Conservation (phyloP, 768 basidiomycete species). For the Tricholoma bakamatsutake region DNA sequence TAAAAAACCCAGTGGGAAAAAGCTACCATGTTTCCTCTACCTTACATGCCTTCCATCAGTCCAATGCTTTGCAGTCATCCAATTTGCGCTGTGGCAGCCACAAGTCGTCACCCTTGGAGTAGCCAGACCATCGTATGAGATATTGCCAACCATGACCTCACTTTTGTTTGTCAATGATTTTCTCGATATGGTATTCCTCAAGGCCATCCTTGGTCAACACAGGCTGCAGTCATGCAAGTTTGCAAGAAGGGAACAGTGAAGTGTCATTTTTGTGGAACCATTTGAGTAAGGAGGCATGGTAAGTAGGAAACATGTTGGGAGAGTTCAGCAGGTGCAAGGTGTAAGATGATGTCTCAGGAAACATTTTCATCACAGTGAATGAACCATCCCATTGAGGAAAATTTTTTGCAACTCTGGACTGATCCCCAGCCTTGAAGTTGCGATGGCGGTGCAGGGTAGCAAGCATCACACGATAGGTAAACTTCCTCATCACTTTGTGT, state of each 20-base stretch:
- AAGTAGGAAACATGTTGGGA: no score
- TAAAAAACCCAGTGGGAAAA: no score
- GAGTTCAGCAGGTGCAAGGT: constrained; percentile 20
- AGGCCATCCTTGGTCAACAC: no score
- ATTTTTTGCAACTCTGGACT: constrained; percentile 17
- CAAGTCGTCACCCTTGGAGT: no score
- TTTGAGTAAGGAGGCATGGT: constrained; percentile 23
- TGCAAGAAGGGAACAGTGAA: constrained; percentile 23
- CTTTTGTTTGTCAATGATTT: no score
- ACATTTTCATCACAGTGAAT: constrained; percentile 13
- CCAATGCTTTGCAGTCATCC: no score
- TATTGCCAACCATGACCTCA: constrained; percentile 20
- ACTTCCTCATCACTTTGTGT: background rate
- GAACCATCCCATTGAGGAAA: constrained; percentile 26
- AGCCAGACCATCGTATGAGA: constrained; percentile 25
- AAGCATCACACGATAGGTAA: constrained; percentile 21
- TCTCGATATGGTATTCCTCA: no score
- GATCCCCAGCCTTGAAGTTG: constrained; percentile 15
- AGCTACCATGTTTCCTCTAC: background rate
- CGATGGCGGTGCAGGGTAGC: no score
- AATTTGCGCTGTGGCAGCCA: no score
- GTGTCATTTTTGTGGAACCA: constrained; percentile 10
- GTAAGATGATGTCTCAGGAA: constrained; percentile 12
- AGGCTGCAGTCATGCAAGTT: constrained; percentile 11
- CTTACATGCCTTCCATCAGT: no score